Percentiles rank a stretch among this genome's conserved stretches.
Evolutionary conservation across 2,329 filamentous ascomycete genomes (phyloP).

Genomic region (Pestalotiopsis sp.): DNA sequence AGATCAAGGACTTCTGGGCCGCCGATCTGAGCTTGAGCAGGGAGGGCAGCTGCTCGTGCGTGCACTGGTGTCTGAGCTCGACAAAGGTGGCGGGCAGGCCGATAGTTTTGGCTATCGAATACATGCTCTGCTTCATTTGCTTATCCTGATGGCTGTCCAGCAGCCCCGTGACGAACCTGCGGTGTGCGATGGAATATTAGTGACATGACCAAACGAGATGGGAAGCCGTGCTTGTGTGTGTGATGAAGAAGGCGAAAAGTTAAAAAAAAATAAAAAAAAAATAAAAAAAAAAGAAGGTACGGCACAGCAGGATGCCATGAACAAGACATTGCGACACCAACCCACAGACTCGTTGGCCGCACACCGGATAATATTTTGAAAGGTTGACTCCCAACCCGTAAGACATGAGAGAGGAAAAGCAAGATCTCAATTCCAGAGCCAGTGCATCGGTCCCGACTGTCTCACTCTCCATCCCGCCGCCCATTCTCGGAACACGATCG

Average conservation of each 20-base stretch:
- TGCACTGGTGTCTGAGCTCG: slow-evolving; percentile 86
- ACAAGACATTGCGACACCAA: not conserved
- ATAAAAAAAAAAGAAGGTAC: not conserved
- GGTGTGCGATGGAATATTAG: not conserved
- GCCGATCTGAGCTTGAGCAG: slow-evolving; percentile 73
- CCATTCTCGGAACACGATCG: too few species aligned
- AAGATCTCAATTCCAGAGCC: not conserved
- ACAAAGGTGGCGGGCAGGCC: slow-evolving; percentile 79
- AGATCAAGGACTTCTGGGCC: slow-evolving; percentile 70
- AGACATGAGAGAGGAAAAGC: not conserved
- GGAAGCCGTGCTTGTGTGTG: too few species aligned
- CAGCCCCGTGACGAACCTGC: slow-evolving; percentile 78
- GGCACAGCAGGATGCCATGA: not conserved
- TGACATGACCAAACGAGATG: not conserved
- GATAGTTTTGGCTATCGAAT: slow-evolving; percentile 68
- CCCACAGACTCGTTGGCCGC: not conserved
- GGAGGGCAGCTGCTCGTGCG: slow-evolving; percentile 83
- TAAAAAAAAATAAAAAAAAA: not conserved
- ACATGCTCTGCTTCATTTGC: slow-evolving; percentile 72
- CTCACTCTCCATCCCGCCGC: too few species aligned
- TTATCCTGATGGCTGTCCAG: slow-evolving; percentile 74
- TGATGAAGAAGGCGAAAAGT: too few species aligned
- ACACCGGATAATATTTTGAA: not conserved
- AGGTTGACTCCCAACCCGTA: not conserved
- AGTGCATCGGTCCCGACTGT: too few species aligned